Conservation (phyloP, 352 stramenopile species). For the Phytopythium kandeliae region DNA sequence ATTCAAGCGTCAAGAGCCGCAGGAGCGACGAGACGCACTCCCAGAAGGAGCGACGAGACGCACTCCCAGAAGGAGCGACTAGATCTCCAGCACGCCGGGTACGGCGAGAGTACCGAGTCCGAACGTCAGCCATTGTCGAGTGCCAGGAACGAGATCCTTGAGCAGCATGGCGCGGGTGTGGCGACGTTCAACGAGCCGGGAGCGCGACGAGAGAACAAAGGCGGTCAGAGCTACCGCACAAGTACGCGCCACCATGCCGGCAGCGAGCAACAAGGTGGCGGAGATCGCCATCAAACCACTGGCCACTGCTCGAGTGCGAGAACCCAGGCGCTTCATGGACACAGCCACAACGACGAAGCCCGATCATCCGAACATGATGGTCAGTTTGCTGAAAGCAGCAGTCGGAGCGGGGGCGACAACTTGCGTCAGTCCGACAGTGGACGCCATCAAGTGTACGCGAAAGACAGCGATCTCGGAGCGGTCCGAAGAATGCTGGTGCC, state of each 20-base stretch:
- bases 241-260: not conserved
- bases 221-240: not conserved
- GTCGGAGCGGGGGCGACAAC: not conserved
- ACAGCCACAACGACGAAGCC: not conserved
- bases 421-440: not conserved
- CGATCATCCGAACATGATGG: not conserved
- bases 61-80: not conserved
- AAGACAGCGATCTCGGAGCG: constrained; percentile 1
- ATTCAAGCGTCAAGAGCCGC: constrained; percentile 6
- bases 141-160: not conserved
- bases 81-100: not conserved
- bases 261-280: not conserved
- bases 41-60: not conserved
- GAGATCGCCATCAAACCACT: not conserved
- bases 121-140: not conserved
- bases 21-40: constrained; percentile 1
- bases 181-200: not conserved
- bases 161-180: not conserved
- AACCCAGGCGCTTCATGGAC: not conserved
- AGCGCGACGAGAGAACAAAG: not conserved
- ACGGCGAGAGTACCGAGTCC: not conserved
- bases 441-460: not conserved
- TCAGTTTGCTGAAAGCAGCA: not conserved
- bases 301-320: not conserved
- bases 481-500: not conserved